Evolutionary conservation across 257 asterid species (phyloP).

Genomic region (Cynanchum wilfordii): DNA sequence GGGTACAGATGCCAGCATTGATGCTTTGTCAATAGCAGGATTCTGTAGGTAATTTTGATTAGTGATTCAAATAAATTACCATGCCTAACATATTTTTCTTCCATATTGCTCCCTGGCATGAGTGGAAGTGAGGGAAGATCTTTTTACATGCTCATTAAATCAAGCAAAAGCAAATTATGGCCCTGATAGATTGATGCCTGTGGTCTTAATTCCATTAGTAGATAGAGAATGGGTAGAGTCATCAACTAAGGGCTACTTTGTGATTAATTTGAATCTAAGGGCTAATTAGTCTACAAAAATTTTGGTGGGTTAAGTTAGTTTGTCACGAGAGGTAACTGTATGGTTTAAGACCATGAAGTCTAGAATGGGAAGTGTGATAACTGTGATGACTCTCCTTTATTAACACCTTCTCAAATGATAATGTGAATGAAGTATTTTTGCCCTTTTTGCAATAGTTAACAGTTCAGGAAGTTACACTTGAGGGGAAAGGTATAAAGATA

Average conservation of each 20-base stretch:
- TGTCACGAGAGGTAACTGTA: neutral
- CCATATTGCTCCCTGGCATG: neutral
- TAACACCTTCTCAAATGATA: neutral
- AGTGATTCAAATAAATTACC: neutral
- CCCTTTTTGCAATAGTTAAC: neutral
- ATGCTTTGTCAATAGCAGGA: slow-evolving; percentile 97
- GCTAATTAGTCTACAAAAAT: neutral
- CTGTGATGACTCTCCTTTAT: too few species aligned
- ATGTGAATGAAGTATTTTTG: neutral
- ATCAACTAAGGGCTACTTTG: neutral
- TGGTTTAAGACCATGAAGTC: neutral
- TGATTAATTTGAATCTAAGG: neutral
- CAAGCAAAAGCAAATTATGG: neutral
- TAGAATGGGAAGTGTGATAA: neutral
- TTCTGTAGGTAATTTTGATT: slow-evolving; percentile 69
- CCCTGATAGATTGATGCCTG: neutral
- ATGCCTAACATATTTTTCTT: neutral
- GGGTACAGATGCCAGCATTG: slow-evolving; percentile 96
- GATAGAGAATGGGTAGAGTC: neutral
- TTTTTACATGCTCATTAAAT: neutral
- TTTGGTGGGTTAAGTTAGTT: neutral
- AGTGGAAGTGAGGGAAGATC: neutral
- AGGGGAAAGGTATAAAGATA: neutral
- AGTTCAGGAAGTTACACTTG: neutral
- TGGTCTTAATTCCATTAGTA: neutral